Evolutionary conservation across 1,139 yeast genomes (phyloP), one percentile per base, ranked within the genome.

Genomic region (Scheffersomyces quercinus): DNA sequence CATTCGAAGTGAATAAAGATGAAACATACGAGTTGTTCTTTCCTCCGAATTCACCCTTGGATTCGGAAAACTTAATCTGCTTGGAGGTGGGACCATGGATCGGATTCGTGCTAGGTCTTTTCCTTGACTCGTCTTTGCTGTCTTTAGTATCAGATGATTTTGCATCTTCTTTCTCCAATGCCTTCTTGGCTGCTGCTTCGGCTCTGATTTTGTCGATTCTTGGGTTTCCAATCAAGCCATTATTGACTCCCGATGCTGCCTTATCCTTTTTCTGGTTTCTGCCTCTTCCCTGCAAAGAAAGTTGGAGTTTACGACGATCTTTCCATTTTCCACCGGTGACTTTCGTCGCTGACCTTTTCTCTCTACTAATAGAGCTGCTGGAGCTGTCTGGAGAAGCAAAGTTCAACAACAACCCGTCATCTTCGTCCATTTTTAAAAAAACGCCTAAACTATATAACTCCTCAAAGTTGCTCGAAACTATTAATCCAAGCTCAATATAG

Each of bases 1-100:
- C 75, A 51, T 83, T 87, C 1, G 95, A 82, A 0, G 96, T 86
- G 70, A 91, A 91, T 41, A 91, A 70, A 1, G 97, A 90, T 0
- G 97, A 88, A 1, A 91, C 91, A 57, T 84, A 82, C 1, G 87
- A 75, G 46, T 78, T 77, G 48, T 73, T 70, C 45, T 72, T 70
- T 3, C 82, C 82, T 7, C 81, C 82, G 46, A 56, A 59, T 51
- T 74, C 79, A 6, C 82, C 82, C 34, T 66, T 64, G 1, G 69
- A 55, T 55, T 77, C 82, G 3, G 67, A 51, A 51, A 65, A 67
- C 46, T 67, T 66, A 37, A 59, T 54, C 50, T 56, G 59, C 43
- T 64, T 67, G 28, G 62, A 45, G 0, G 60, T 46, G 2, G 59
- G 59, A 2, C 62, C 66, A 35, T 46, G 43, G 5, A 42, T 36